These are phyloP conservation scores for Paspalum vaginatum DNA, from an alignment of 176 grass and related monocot species.

Conservation along the genomic window DNA sequence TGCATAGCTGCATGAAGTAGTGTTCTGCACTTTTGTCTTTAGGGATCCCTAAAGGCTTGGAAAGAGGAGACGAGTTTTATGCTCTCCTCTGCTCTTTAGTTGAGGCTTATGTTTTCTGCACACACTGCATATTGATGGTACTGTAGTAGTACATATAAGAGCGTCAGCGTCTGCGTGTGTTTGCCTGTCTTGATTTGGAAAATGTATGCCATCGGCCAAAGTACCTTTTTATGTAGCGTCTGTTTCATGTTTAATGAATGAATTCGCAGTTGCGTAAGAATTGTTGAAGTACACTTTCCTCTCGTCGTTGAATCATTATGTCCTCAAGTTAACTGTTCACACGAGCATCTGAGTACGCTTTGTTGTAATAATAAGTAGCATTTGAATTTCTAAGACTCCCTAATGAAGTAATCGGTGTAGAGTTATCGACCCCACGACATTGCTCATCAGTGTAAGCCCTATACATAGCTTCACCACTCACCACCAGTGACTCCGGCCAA, in stretches of 20 bases:
- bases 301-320: neutral
- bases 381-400: no score
- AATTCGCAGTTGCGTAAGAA: neutral
- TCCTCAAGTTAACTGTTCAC: neutral
- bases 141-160: neutral
- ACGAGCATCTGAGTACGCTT: neutral
- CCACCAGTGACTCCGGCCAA: no score
- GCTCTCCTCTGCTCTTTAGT: slow-evolving; percentile 53
- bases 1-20: slow-evolving; percentile 31
- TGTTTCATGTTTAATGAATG: slow-evolving; percentile 29
- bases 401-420: no score
- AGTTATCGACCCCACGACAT: no score
- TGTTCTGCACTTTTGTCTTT: slow-evolving; percentile 2
- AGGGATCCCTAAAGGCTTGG: slow-evolving; percentile 24
- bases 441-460: no score
- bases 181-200: slow-evolving; percentile 20
- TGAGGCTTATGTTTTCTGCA: slow-evolving; percentile 10
- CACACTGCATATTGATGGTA: neutral
- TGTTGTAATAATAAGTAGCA: neutral
- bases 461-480: no score
- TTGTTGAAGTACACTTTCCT: neutral
- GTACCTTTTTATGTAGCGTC: neutral
- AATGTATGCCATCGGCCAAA: neutral
- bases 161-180: neutral
- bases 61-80: slow-evolving; percentile 54